Evolutionary conservation across 2,329 filamentous ascomycete genomes (phyloP), one percentile per base, ranked within the genome.

Genomic region (Alternaria burnsii): DNA sequence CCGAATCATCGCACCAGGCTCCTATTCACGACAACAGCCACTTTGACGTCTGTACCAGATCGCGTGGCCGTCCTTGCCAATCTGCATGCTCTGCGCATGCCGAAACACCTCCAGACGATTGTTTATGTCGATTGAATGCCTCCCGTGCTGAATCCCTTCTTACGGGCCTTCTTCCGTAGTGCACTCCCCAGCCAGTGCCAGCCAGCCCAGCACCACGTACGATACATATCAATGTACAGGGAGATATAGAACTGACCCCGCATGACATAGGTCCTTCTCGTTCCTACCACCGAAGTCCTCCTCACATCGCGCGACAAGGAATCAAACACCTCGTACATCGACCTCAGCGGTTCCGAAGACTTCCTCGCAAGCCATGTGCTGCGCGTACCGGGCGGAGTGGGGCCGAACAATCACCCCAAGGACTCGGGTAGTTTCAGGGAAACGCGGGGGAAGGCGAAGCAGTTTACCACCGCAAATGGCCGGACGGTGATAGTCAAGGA

Each of bases 91-190:
- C 71, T 63, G 62, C 65, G 59, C 66, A 59, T 63, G 59, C 65
- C 59, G 59, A 66, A 54, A 43, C 47, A 41, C 42, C 52, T 52
- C 48, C 65, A 55, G 63, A 65, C 44, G 46, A 55, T 55, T 41
- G 56, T 72, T 68, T 43, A 74, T 76, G 73, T 79, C 77, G 82
- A 81, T 84, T 91, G 90, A 89, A 97, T 97, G 94, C 94, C 94
- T 90, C 93, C 95, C 84, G 74, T 76, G 66, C 87, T 98, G 89
- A 99, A 99, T 83, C 95, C 95, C 80, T 98, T 97, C 83, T 87
- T 99, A 81, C 90, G 92, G 85, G 93, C 94, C 86, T 98, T 99
- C 89, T 97, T 97, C 87, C 93, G 93, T 85, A 98, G 93, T 87
- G 89, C 92, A 80, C 87, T 97, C 78, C 91, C 91, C 71, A 85